Conservation (phyloP, 805 yeast genomes). For the Yarrowia divulgata region DNA sequence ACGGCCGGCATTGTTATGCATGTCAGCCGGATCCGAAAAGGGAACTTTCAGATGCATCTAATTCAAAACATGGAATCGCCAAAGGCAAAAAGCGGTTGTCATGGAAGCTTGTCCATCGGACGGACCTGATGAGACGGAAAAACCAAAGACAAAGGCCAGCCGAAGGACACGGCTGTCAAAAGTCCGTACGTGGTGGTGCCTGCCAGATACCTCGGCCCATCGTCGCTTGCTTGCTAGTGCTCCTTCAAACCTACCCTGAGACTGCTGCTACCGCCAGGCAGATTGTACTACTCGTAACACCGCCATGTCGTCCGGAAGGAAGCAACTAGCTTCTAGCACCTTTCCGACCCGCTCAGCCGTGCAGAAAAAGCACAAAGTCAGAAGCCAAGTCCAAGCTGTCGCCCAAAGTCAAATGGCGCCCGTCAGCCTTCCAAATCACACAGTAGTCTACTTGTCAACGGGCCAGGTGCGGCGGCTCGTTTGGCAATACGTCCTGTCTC, state of each 20-base stretch:
- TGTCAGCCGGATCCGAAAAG: constrained; percentile 34
- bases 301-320: constrained; percentile 1
- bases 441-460: neutral
- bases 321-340: constrained; percentile 6
- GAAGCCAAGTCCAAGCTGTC: neutral
- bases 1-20: constrained; percentile 26
- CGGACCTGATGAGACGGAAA: no score
- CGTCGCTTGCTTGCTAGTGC: no score
- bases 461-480: neutral
- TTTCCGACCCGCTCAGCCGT: constrained; percentile 38
- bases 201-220: neutral
- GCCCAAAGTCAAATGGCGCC: no score
- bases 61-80: constrained; percentile 13
- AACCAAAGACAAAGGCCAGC: neutral
- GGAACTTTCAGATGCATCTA: constrained; percentile 32
- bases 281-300: no score
- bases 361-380: constrained; percentile 17
- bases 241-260: neutral
- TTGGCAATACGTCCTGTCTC: no score
- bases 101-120: constrained; percentile 6
- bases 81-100: constrained; percentile 3
- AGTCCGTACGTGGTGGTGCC: no score
- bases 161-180: constrained; percentile 4
- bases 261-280: neutral
- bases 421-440: no score